phyloP scores from a whole-genome alignment of 208 protist species.

The Novymonas esmeraldas region DNA sequence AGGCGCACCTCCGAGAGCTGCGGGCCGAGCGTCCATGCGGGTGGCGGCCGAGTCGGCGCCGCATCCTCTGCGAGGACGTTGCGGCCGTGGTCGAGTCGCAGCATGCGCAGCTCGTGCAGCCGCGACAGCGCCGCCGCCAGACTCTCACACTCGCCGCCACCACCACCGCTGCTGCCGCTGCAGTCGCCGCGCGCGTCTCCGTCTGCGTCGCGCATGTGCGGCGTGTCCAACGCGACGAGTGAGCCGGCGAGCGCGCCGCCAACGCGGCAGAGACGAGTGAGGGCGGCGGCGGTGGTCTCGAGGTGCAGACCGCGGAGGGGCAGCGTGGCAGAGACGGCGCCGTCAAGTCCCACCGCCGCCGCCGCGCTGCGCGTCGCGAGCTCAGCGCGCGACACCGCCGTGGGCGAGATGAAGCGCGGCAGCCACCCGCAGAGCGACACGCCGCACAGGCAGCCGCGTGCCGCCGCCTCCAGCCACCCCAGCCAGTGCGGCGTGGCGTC shows the following conservation, averaged over 20 bases:
- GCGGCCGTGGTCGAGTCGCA: constrained; percentile 8
- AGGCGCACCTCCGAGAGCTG: constrained; percentile 15
- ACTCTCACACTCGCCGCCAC: not conserved
- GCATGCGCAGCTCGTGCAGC: constrained; percentile 15
- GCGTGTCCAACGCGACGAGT: constrained; percentile 25
- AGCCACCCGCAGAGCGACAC: constrained; percentile 31
- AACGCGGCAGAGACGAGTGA: not conserved
- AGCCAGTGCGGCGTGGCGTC: constrained; percentile 31
- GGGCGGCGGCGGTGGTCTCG: constrained; percentile 8
- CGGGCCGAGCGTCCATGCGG: not conserved
- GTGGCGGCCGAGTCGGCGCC: not conserved
- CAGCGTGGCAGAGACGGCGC: constrained; percentile 16
- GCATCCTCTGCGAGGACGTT: not conserved
- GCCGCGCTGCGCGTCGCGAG: not conserved
- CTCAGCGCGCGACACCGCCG: not conserved
- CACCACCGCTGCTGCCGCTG: constrained; percentile 2
- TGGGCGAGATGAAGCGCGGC: constrained; percentile 9
- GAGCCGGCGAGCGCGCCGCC: constrained; percentile 1
- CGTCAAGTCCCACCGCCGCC: constrained; percentile 3
- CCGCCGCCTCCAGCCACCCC: constrained; percentile 16
- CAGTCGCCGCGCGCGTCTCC: not conserved
- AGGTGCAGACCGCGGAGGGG: constrained; percentile 29
- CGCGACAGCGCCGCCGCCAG: constrained; percentile 1
- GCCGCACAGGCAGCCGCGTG: constrained; percentile 4
- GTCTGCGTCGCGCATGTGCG: constrained; percentile 13